A percentile compares a stretch with the other conserved stretches of the same genome.
These are phyloP conservation scores for Globisporangium paroecandrum DNA, from an alignment of 352 stramenopile genomes.

Conservation along the genomic window DNA sequence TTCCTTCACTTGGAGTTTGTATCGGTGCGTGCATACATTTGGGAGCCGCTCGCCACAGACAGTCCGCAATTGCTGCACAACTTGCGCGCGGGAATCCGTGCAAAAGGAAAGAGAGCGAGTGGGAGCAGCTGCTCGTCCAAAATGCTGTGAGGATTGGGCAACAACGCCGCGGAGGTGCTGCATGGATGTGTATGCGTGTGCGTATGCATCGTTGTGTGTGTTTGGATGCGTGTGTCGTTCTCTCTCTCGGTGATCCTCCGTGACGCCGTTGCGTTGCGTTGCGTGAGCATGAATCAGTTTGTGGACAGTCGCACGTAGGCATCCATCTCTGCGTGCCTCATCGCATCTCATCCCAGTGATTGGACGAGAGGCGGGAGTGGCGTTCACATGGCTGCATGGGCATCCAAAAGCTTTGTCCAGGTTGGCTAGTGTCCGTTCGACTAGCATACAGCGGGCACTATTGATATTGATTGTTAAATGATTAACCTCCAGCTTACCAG, in stretches of 20 bases:
- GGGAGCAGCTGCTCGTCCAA: slow-evolving; percentile 3
- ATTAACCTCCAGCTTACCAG: not conserved
- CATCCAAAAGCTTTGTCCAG: not conserved
- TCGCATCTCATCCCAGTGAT: slow-evolving; percentile 7
- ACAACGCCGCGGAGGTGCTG: not conserved
- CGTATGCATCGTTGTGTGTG: not conserved
- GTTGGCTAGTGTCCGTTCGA: not conserved
- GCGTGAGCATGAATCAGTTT: slow-evolving; percentile 5
- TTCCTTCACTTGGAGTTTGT: slow-evolving; percentile 9
- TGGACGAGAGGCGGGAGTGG: not conserved
- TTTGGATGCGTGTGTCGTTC: not conserved
- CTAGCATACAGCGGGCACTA: not conserved
- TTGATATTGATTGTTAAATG: not conserved
- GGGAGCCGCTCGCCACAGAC: not conserved
- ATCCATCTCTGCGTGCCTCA: slow-evolving; percentile 1
- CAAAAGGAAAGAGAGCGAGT: not conserved
- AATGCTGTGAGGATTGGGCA: not conserved
- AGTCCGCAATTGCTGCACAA: not conserved
- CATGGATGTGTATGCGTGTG: not conserved
- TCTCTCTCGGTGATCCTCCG: not conserved
- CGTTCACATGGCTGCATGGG: not conserved
- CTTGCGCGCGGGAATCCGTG: not conserved
- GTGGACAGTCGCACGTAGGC: not conserved
- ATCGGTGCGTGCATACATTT: not conserved
- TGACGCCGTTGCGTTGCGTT: not conserved